phyloP scores from a whole-genome alignment of 257 asterid genomes.

The Ocimum tenuiflorum region DNA sequence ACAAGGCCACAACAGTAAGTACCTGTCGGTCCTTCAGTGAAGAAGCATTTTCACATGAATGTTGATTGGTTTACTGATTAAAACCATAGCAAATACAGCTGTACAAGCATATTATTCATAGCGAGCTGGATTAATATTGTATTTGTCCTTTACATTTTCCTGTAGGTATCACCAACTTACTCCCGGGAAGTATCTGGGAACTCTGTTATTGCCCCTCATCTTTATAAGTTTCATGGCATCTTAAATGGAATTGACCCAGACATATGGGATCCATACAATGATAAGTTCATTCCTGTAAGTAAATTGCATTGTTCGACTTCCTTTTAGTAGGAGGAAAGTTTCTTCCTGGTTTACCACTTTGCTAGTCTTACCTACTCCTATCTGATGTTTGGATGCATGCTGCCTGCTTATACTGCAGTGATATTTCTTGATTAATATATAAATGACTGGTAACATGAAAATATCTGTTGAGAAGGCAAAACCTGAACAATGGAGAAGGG shows the following conservation, averaged over 20 bases:
- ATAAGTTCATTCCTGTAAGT: constrained; percentile 84
- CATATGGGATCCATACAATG: constrained; percentile 96
- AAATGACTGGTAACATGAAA: neutral
- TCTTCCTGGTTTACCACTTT: constrained; percentile 4
- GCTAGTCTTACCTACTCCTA: neutral
- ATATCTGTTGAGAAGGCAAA: too few relatives aligned
- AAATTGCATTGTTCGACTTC: constrained; percentile 10
- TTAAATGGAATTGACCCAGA: constrained; percentile 96
- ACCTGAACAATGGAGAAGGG: too few relatives aligned
- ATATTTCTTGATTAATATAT: too few relatives aligned
- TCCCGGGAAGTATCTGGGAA: constrained; percentile 78
- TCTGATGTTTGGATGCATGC: constrained; percentile 5
- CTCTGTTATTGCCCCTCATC: constrained; percentile 64
- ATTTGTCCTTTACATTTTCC: constrained; percentile 11
- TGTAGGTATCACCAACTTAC: constrained; percentile 95
- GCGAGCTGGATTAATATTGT: neutral
- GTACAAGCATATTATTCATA: neutral
- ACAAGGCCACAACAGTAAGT: constrained; percentile 92
- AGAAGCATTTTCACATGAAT: neutral
- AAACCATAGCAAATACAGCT: too few relatives aligned
- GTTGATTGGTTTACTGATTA: constrained; percentile 8
- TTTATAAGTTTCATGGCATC: constrained; percentile 90
- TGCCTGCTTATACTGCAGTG: too few relatives aligned
- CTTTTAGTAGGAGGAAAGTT: neutral
- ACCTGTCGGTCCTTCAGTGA: constrained; percentile 9